phyloP scores from a whole-genome alignment of 1,284 basidiomycete species.

The Cutaneotrichosporon daszewskae region DNA sequence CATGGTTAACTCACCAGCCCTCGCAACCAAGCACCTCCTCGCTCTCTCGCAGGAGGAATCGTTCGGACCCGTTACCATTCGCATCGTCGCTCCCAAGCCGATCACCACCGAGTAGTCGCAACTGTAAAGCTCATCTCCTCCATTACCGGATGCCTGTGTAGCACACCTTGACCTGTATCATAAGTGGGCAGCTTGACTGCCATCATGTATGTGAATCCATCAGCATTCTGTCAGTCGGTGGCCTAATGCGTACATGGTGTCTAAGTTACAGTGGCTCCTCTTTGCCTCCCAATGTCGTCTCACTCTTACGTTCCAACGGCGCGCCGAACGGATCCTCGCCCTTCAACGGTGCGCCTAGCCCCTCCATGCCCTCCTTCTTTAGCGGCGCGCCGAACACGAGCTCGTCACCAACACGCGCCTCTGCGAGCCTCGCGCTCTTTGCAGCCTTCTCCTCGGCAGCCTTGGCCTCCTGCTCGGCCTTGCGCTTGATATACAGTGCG shows the following conservation, averaged over 20 bases:
- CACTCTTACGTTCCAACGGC: neutral
- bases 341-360: conserved; percentile 1
- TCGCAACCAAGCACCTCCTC: conserved; percentile 36
- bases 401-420: conserved; percentile 19
- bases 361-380: neutral
- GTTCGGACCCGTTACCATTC: conserved; percentile 21
- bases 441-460: conserved; percentile 31
- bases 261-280: neutral
- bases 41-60: conserved; percentile 21
- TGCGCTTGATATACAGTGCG: conserved; percentile 55
- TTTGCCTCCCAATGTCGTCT: neutral
- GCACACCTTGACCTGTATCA: too few species aligned
- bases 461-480: conserved; percentile 41
- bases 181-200: too few species aligned
- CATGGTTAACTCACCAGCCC: conserved; percentile 16
- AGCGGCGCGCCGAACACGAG: conserved; percentile 30
- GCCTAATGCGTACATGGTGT: too few species aligned
- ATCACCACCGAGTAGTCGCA: too few species aligned
- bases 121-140: too few species aligned
- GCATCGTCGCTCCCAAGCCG: conserved; percentile 15
- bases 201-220: too few species aligned
- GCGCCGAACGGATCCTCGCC: conserved; percentile 3
- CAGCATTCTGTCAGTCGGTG: too few species aligned
- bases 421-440: conserved; percentile 28
- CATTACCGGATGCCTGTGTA: too few species aligned